Evolutionary conservation across 2,329 filamentous ascomycete genomes (phyloP), one percentile per base, ranked within the genome.

Genomic region (Aureobasidium vineae): DNA sequence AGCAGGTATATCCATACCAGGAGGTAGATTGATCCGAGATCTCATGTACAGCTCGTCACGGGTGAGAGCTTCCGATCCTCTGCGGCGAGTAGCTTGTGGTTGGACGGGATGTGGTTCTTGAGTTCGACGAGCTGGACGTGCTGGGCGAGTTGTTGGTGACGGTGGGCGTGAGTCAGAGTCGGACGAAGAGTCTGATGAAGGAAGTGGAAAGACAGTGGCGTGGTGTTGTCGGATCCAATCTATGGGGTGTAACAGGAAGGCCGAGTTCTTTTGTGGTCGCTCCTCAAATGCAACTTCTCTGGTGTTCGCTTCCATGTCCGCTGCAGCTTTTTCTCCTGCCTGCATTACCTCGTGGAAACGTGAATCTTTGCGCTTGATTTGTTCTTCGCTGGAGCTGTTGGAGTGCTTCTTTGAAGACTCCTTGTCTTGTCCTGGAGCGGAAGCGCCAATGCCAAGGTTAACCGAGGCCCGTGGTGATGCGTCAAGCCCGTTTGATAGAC

Each of bases 301-400:
- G 16, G 40, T 60, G 11, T n/a, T 16, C 13, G 50, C 50, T 28
- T 45, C 21, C 28, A 38, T 13, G 1, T 56, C 50, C 19, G 19
- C 28, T 28, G 49, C 8, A 5, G 21, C 36, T 43, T 23, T 45
- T 3, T 47, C 61, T 38, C 49, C 38, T 5, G 7, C 21, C 13
- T 45, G 28, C n/a, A 15, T 15, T 1, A 19, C 28, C 1, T 45
- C 50, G 3, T 41, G n/a, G 13, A 54, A n/a, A n/a, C 56, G 61
- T 19, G 61, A 56, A 16, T 65, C 61, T 38, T 65, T 65, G 40
- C 61, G 61, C 16, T 63, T 36, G 15, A 21, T 13, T 13, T n/a
- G 45, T 11, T 53, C 60, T 36, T 16, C 49, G 6, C 11, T 36
- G 16, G 31, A 21, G 5, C 50, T 53, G 50, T 36, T 15, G 10